Evolutionary conservation across 2,329 filamentous ascomycete genomes (phyloP), one percentile per base, ranked within the genome.

Genomic region (Alternaria dauci): DNA sequence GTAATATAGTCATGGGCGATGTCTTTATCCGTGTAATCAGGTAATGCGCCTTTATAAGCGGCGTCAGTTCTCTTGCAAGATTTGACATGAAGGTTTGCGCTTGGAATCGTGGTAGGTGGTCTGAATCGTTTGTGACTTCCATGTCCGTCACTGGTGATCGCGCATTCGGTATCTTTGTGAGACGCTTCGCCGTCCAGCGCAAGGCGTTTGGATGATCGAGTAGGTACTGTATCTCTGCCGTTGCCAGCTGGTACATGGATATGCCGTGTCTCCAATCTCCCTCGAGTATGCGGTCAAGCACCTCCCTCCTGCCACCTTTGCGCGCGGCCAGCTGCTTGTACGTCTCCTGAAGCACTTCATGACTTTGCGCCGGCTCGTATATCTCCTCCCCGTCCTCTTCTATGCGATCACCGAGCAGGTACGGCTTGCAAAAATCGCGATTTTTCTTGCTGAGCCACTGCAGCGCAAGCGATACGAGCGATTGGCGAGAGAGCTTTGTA

Each of bases 11-110:
- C 4, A 95, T 81, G 0, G 91, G 87, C n/a, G 91, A 82, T 1
- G 84, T 83, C 54, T 86, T 83, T 54, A 91, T 89, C n/a, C 89
- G 87, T 66, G 91, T 88, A 61, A 95, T 87, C 69, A 92, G 89
- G 76, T 92, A 95, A 78, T 96, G 91, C 5, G 91, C 91, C 77
- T 95, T 96, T 68, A 94, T 87, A 59, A 95, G 86, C 1, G 92
- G 91, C 1, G 92, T 83, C 18, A 93, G 85, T 72, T 94, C 89
- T 41, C 84, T 83, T 67, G 94, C 90, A 2, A 97, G 86, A 66
- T 89, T 90, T 65, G 87, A 87, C 38, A 96, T 82, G 76, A 96
- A 96, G 0, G 90, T 91, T 5, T 91, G 88, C 1, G 92, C 90
- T 71, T 96, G 91, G 71, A 95, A 92, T 16, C 90, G 88, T 11